phyloP scores from a whole-genome alignment of 306 rosid species.

The Nissolia schottii region DNA sequence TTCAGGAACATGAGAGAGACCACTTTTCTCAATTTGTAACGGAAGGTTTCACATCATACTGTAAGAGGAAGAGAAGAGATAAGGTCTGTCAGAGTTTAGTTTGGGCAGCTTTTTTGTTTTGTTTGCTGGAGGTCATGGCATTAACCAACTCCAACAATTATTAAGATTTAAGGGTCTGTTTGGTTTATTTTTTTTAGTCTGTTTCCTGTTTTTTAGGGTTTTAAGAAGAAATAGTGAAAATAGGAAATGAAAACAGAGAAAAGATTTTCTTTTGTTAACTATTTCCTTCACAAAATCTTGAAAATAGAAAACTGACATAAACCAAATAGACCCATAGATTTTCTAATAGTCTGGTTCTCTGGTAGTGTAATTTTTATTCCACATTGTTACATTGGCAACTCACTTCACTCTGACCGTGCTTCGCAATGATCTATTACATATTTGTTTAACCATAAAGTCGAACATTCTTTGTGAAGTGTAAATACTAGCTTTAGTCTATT shows the following conservation, averaged over 20 bases:
- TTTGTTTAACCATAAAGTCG: not conserved
- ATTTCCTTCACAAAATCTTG: too few species aligned
- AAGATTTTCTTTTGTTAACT: too few species aligned
- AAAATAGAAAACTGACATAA: too few species aligned
- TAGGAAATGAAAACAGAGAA: too few species aligned
- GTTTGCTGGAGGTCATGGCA: not conserved
- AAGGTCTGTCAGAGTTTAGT: slow-evolving; percentile 46
- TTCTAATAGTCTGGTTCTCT: not conserved
- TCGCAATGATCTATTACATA: not conserved
- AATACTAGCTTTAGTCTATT: not conserved
- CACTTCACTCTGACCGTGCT: not conserved
- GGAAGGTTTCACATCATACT: slow-evolving; percentile 90
- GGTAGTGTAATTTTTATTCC: not conserved
- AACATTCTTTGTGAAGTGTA: not conserved
- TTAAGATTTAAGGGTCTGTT: not conserved
- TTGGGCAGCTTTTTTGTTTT: not conserved
- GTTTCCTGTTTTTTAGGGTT: too few species aligned
- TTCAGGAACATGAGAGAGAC: slow-evolving; percentile 88
- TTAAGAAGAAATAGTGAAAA: too few species aligned
- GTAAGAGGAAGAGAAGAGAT: slow-evolving; percentile 98
- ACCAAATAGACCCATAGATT: too few species aligned
- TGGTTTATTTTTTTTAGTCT: too few species aligned
- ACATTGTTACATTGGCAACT: not conserved
- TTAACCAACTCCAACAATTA: not conserved
- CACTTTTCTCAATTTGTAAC: slow-evolving; percentile 89